Evolutionary conservation across 2,329 filamentous ascomycete genomes (phyloP), one percentile per base, ranked within the genome.

Genomic region (Oidium heveae): DNA sequence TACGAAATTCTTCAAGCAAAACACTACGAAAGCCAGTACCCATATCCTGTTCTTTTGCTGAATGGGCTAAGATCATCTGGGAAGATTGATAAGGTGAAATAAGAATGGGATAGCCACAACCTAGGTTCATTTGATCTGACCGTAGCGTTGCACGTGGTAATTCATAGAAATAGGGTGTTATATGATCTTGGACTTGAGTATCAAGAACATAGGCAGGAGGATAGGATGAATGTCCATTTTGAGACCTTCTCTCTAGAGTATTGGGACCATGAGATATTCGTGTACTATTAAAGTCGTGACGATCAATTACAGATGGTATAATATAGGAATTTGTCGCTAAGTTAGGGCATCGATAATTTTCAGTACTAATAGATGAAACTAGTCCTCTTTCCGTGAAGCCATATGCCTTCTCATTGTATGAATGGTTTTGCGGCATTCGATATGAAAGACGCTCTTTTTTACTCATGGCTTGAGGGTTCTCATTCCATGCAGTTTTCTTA

Each of bases 1-100:
- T 73, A 44, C 84, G 79, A 67, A 93, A 95, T 33, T 94, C 85
- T 57, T 88, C 82, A 1, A 95, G 71, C 9, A 88, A 68, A 15
- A 73, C 69, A 65, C 86, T 93, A 61, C 85, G 76, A 15, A 82
- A 69, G 54, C 76, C 76, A 57, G 77, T 58, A 12, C 63, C 65
- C 16, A 63, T 58, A 61, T 67, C 66, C 37, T 66, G 61, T 41
- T 66, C 63, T 54, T 63, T 63, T 15, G 61, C 57, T 43, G 63
- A 63, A 3, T 62, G 60, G 28, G 62, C 63, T 13, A 63, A 62
- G 41, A 64, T 60, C 8, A 55, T 36, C 28, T 59, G 59, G 12
- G 58, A 54, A 16, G 58, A 50, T 34, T 58, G 46, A 52, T 63
- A 65, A 2, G 62, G 51, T 36, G 59, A 61, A 46, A 65, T 55